These are phyloP conservation scores for Agaricus bisporus DNA, from an alignment of 768 basidiomycete species.

Conservation along the genomic window DNA sequence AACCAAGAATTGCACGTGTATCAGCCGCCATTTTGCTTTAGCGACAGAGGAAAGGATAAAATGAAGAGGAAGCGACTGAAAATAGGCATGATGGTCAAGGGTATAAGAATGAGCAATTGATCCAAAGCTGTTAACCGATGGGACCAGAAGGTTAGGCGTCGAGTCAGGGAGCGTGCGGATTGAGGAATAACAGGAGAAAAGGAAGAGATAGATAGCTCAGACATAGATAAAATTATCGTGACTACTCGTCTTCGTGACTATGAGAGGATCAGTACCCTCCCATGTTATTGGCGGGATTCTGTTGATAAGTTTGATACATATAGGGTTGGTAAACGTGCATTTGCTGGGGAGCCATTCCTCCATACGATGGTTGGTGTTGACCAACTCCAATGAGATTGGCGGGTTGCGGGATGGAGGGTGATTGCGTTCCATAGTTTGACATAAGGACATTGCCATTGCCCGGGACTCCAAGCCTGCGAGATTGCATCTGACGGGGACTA, in stretches of 20 bases:
- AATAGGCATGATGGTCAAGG: constrained; percentile 15
- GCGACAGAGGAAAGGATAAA: constrained; percentile 13
- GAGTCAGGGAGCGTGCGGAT: constrained; percentile 19
- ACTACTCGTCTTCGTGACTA: constrained; percentile 28
- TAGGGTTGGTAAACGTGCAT: constrained; percentile 73
- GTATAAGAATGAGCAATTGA: constrained; percentile 11
- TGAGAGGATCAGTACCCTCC: constrained; percentile 56
- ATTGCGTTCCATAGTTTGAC: constrained; percentile 49
- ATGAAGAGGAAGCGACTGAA: constrained; percentile 20
- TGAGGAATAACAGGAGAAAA: constrained; percentile 10
- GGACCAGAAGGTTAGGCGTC: constrained; percentile 20
- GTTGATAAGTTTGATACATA: constrained; percentile 82
- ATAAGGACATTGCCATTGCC: constrained; percentile 29
- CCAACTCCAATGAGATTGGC: constrained; percentile 56
- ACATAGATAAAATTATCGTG: constrained; percentile 34
- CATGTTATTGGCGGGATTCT: constrained; percentile 52
- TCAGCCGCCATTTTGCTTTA: constrained; percentile 18
- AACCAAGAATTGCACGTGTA: constrained; percentile 19
- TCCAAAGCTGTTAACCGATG: constrained; percentile 30
- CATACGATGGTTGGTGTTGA: constrained; percentile 61
- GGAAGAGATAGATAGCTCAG: constrained; percentile 15
- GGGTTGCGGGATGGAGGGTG: constrained; percentile 53
- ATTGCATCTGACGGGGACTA: constrained; percentile 38
- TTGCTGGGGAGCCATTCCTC: constrained; percentile 49
- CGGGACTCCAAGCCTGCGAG: constrained; percentile 46